These are phyloP conservation scores for Selaginella moellendorffii DNA, from an alignment of 75 land plant genomes.

Conservation along the genomic window DNA sequence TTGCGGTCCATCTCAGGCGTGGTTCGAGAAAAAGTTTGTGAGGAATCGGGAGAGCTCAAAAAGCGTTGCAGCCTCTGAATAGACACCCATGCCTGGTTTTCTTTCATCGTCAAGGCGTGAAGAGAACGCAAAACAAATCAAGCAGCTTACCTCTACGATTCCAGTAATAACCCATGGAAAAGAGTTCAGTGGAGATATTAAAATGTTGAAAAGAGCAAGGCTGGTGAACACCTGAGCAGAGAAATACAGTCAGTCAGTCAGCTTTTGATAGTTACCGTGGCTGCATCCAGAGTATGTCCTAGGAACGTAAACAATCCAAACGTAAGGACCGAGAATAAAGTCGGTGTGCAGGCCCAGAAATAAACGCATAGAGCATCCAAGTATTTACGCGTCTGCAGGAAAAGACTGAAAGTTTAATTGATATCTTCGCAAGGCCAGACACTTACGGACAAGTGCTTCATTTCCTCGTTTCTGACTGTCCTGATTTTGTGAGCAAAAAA, in stretches of 20 bases:
- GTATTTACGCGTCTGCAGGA: constrained; percentile 65
- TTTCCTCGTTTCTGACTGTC: constrained; percentile 56
- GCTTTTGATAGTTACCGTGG: constrained; percentile 41
- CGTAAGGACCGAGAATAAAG: constrained; percentile 70
- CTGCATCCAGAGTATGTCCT: constrained; percentile 76
- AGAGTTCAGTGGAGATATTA: constrained; percentile 87
- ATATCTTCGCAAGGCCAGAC: not conserved
- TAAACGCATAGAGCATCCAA: constrained; percentile 97
- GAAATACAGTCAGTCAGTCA: not conserved
- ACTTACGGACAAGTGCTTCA: constrained; percentile 64
- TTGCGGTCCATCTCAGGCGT: constrained; percentile 23
- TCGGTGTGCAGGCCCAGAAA: constrained; percentile 97
- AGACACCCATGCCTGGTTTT: not conserved
- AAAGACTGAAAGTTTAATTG: not conserved
- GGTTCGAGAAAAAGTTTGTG: not conserved
- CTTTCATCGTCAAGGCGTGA: not conserved
- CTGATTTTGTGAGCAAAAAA: constrained; percentile 44
- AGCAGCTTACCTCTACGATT: constrained; percentile 69
- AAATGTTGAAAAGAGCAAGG: constrained; percentile 75
- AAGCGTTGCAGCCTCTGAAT: not conserved
- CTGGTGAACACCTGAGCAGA: constrained; percentile 82
- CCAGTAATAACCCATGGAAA: constrained; percentile 99
- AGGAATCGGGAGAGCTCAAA: not conserved
- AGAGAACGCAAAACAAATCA: not conserved
- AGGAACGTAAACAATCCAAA: constrained; percentile 60